Evolutionary conservation across 257 asterid genomes (phyloP).

Genomic region (Lavandula angustifolia): DNA sequence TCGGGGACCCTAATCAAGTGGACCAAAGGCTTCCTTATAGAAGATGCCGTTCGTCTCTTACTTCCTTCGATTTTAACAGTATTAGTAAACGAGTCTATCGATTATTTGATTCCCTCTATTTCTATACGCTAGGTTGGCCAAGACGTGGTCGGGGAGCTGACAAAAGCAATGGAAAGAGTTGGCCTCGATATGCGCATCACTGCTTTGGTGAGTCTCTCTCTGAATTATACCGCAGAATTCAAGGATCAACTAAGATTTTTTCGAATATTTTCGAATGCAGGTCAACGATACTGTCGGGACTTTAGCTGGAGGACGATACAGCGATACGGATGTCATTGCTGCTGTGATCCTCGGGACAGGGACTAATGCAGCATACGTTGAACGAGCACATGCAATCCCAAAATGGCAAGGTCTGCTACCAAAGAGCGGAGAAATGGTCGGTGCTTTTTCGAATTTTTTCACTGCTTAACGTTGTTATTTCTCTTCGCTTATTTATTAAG

Average conservation of each 20-base stretch:
- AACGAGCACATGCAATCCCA: conserved; percentile 77
- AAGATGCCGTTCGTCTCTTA: conserved; percentile 65
- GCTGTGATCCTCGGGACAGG: conserved; percentile 94
- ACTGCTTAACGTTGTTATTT: not conserved
- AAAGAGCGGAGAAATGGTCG: conserved; percentile 82
- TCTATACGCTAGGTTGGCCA: too few species aligned
- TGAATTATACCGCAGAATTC: not conserved
- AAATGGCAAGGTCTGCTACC: conserved; percentile 80
- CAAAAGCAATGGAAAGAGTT: conserved; percentile 76
- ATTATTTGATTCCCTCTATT: too few species aligned
- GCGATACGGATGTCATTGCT: conserved; percentile 70
- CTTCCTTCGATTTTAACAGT: conserved; percentile 7
- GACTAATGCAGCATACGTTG: conserved; percentile 93
- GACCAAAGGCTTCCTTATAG: conserved; percentile 90
- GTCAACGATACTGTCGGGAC: conserved; percentile 95
- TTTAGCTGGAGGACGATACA: conserved; percentile 78
- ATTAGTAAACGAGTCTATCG: not conserved
- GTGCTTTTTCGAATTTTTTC: conserved; percentile 21
- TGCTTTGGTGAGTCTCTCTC: conserved; percentile 59
- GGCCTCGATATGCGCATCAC: conserved; percentile 81
- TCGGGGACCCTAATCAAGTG: conserved; percentile 87
- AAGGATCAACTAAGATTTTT: not conserved
- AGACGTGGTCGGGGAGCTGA: conserved; percentile 79
- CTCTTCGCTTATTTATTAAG: not conserved
- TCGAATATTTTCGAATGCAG: conserved; percentile 36